Evolutionary conservation across 768 basidiomycete species (phyloP).

Genomic region (Serendipita sp.): DNA sequence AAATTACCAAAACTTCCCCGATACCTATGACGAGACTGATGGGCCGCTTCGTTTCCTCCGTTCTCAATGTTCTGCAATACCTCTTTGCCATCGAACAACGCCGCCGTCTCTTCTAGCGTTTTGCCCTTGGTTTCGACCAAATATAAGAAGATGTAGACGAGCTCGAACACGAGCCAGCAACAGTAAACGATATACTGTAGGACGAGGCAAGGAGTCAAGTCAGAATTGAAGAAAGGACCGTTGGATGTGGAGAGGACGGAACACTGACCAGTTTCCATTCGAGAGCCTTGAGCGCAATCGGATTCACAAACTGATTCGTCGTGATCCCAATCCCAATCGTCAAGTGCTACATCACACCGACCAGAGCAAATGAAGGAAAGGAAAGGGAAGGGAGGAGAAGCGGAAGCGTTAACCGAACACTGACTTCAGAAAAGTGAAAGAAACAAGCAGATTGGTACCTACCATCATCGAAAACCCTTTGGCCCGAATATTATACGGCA

Average conservation of each 20-base stretch:
- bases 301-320: slow-evolving; percentile 69
- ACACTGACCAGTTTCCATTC: slow-evolving; percentile 26
- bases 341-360: slow-evolving; percentile 30
- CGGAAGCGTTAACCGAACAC: no score
- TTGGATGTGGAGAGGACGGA: background rate
- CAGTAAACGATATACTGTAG: slow-evolving; percentile 42
- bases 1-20: background rate
- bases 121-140: slow-evolving; percentile 41
- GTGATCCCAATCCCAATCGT: slow-evolving; percentile 48
- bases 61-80: slow-evolving; percentile 25
- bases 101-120: slow-evolving; percentile 62
- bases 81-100: slow-evolving; percentile 49
- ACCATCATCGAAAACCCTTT: slow-evolving; percentile 68
- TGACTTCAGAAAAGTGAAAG: background rate
- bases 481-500: slow-evolving; percentile 65
- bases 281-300: slow-evolving; percentile 42
- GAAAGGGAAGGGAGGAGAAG: slow-evolving; percentile 5
- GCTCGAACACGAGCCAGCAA: slow-evolving; percentile 45
- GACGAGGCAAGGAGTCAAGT: background rate
- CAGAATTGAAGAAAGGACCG: no score
- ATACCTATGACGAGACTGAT: slow-evolving; percentile 10
- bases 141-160: slow-evolving; percentile 37
- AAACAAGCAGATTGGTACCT: slow-evolving; percentile 8
- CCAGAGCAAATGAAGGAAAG: no score
- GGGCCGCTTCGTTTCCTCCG: slow-evolving; percentile 34